Evolutionary conservation across 257 asterid species (phyloP), one percentile per base, ranked within the genome.

Genomic region (Leonotis leonurus): DNA sequence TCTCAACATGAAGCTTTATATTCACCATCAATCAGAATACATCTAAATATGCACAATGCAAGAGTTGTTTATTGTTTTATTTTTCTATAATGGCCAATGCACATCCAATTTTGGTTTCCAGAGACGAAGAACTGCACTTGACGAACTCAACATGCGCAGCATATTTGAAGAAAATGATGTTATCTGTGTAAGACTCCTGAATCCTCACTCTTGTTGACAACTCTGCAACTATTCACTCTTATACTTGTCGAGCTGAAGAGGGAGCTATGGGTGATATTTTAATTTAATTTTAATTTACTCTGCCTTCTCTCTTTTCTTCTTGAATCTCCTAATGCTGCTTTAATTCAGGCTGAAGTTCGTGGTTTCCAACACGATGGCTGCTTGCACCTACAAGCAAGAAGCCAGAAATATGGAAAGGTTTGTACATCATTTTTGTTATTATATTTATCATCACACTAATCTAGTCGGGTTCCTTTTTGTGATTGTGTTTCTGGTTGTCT

Each of bases 361-460:
- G 95, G 95, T 62, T 72, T 89, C 80, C 96, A 92, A 81, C 88
- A 89, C 65, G 97, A 90, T 54, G 96, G 97, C 25, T 78, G 95
- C 75, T 77, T 89, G 62, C 99, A 86, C 70, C 75, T 92, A 59
- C 97, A 89, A 76, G 94, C 95, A 58, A 80, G 96, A 75, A 92
- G 99, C 73, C 97, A 92, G 69, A 92, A 89, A 80, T 92, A 92
- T 56, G 99, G 97, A 54, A 92, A 92, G 97, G 97, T 89, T 29
- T 49, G 75, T 74, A 13, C 33, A 32, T 62, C 56, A 36, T 11
- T 56, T 35, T n/a, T n/a, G n/a, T n/a, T n/a, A n/a, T n/a, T n/a
- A n/a, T n/a, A n/a, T n/a, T n/a, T n/a, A n/a, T n/a, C n/a, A n/a
- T n/a, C n/a, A n/a, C n/a, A n/a, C n/a, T n/a, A n/a, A n/a, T n/a